Evolutionary conservation across 2,329 filamentous ascomycete genomes (phyloP).

Genomic region (Thermoascus crustaceus): DNA sequence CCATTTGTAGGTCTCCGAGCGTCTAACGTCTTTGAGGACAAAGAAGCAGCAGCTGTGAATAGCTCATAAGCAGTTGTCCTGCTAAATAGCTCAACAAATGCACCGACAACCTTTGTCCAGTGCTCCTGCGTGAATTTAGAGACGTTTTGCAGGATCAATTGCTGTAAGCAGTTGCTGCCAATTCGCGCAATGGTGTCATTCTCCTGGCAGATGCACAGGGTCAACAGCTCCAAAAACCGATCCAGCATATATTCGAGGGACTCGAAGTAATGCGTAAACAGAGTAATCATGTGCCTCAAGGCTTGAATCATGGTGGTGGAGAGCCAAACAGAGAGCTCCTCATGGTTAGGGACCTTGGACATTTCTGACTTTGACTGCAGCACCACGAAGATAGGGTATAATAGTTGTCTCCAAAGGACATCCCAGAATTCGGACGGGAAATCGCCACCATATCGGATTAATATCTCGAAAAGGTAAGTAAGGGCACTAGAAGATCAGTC

Average conservation of each 20-base stretch:
- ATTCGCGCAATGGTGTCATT: constrained; percentile 98
- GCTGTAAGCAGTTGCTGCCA: constrained; percentile 94
- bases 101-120: constrained; percentile 89
- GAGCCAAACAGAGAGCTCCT: constrained; percentile 96
- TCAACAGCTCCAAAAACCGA: constrained; percentile 88
- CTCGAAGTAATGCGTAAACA: constrained; percentile 98
- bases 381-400: constrained; percentile 98
- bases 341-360: constrained; percentile 88
- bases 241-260: constrained; percentile 96
- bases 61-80: constrained; percentile 90
- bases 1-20: constrained; percentile 24
- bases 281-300: constrained; percentile 92
- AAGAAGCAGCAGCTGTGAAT: constrained; percentile 68
- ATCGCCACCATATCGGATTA: constrained; percentile 80
- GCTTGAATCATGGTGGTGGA: constrained; percentile 99
- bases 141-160: constrained; percentile 93
- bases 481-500: constrained; percentile 49
- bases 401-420: constrained; percentile 89
- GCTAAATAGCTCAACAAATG: constrained; percentile 93
- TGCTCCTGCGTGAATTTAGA: constrained; percentile 79
- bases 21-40: constrained; percentile 25
- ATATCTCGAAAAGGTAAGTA: constrained; percentile 92
- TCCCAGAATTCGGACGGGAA: constrained; percentile 98
- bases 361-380: constrained; percentile 93
- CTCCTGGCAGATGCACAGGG: constrained; percentile 95